Base-by-base conservation (phyloP, 2,329 filamentous ascomycete genomes). In the Hypocreales sp. region DNA sequence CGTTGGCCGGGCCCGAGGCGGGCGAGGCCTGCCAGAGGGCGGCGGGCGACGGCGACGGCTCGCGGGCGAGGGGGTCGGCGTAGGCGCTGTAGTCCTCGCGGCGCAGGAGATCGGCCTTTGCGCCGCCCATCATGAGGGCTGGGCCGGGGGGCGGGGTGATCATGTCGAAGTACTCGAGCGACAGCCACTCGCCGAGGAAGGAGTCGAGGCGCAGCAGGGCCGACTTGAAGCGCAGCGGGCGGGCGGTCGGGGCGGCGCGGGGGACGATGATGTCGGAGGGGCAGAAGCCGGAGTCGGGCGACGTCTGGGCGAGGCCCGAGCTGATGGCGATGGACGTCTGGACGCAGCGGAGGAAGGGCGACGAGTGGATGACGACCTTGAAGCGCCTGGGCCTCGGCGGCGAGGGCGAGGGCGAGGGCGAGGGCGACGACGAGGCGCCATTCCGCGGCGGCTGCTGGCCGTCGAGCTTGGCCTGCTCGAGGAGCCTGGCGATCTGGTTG, bases 151-250 rank as follows among this genome's bases (percentile, higher is more conserved):
- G 90, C 4, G 84, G 81, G 0, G 80, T 87, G 37, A 94, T 94
- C 28, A 79, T 67, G 35, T 93, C 84, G 44, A 87, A 98, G 50
- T 98, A 98, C 45, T 86, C 78, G 1, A 84, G 82, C 2, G 79
- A 81, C 17, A 95, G 64, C 90, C 90, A 98, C 60, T 98, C 90
- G 26, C 90, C 87, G 0, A 98, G 64, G 45, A 92, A 94, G 0
- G 86, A 79, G 52, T 98, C 90, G 5, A 98, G 66, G 1, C 90
- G 78, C 25, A 98, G 55, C 8, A 74, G 62, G 4, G 69, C 58
- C 36, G 71, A 78, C 31, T 62, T 60, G 32, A 68, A 46, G 28
- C 46, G 46, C 24, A 40, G 38, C 4, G 44, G 38, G 5, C 37
- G 35, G 18, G 30, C 30, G 12, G 37, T 36, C 10, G 48, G 39